These are phyloP conservation scores for Nothophoma quercina DNA, from an alignment of 2,329 filamentous ascomycete species.

Conservation along the genomic window DNA sequence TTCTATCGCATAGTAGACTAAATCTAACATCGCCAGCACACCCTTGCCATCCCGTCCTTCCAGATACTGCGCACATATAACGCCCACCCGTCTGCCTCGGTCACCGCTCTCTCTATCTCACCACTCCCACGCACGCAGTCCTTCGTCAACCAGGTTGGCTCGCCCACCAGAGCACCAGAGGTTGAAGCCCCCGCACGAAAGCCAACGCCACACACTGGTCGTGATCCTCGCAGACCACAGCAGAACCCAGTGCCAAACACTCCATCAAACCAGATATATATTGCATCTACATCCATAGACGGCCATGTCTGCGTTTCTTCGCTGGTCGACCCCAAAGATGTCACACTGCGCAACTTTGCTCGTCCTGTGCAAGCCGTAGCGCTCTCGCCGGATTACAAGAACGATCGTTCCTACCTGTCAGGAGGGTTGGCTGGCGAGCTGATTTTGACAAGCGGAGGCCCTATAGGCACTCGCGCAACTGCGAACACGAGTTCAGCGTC, in stretches of 20 bases:
- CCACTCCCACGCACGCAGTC: conserved; percentile 72
- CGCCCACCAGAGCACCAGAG: conserved; percentile 28
- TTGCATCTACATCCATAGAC: conserved; percentile 93
- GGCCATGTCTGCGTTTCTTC: conserved; percentile 94
- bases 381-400: conserved; percentile 93
- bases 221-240: conserved; percentile 60
- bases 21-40: conserved; percentile 66
- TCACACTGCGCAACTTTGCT: conserved; percentile 90
- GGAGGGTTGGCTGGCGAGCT: conserved; percentile 88
- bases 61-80: conserved; percentile 85
- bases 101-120: conserved; percentile 89
- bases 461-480: conserved; percentile 77
- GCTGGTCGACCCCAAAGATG: conserved; percentile 85
- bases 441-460: conserved; percentile 83
- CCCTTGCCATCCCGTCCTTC: conserved; percentile 82
- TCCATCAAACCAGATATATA: conserved; percentile 89
- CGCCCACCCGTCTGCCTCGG: conserved; percentile 83
- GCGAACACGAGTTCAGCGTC: conserved; percentile 89
- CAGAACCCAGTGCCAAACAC: conserved; percentile 71
- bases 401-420: conserved; percentile 86
- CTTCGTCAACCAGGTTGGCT: conserved; percentile 30
- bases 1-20: neutral
- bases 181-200: conserved; percentile 53
- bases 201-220: conserved; percentile 29
- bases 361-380: conserved; percentile 91